These are phyloP conservation scores for Ophiocytium majus DNA, from an alignment of 352 stramenopile genomes.

Conservation along the genomic window DNA sequence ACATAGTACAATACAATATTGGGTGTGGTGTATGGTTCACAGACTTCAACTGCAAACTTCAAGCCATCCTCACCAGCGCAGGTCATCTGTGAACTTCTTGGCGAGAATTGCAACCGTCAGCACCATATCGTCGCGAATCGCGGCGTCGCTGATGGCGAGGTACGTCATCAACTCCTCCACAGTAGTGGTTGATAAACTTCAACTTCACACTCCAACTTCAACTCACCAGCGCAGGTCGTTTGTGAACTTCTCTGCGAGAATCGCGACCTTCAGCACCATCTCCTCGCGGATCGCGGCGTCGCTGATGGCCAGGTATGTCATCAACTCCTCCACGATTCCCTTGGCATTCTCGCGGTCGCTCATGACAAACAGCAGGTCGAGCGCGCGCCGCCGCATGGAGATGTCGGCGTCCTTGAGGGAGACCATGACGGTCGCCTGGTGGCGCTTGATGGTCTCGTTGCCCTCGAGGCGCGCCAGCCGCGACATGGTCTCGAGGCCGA, in stretches of 20 bases:
- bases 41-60: too few species aligned
- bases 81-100: conserved; percentile 92
- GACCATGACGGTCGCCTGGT: conserved; percentile 47
- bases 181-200: too few species aligned
- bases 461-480: conserved; percentile 82
- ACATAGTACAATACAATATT: too few species aligned
- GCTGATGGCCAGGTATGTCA: conserved; percentile 86
- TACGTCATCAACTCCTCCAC: conserved; percentile 93
- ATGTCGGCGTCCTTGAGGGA: conserved; percentile 55
- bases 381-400: conserved; percentile 72
- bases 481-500: conserved; percentile 92
- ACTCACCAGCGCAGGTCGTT: conserved; percentile 78
- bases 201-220: too few species aligned
- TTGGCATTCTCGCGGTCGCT: conserved; percentile 91
- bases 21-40: too few species aligned
- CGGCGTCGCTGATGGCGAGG: conserved; percentile 81
- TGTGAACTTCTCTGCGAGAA: conserved; percentile 95
- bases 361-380: conserved; percentile 97
- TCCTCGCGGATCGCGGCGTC: conserved; percentile 86
- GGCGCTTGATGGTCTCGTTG: conserved; percentile 37
- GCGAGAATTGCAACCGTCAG: conserved; percentile 97
- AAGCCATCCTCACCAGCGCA: conserved; percentile 74
- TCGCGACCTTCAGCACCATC: conserved; percentile 97
- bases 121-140: conserved; percentile 90
- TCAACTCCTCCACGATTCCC: conserved; percentile 90